Evolutionary conservation across 148 eudicot genomes (phyloP).

Genomic region (Amaranthus palmeri): DNA sequence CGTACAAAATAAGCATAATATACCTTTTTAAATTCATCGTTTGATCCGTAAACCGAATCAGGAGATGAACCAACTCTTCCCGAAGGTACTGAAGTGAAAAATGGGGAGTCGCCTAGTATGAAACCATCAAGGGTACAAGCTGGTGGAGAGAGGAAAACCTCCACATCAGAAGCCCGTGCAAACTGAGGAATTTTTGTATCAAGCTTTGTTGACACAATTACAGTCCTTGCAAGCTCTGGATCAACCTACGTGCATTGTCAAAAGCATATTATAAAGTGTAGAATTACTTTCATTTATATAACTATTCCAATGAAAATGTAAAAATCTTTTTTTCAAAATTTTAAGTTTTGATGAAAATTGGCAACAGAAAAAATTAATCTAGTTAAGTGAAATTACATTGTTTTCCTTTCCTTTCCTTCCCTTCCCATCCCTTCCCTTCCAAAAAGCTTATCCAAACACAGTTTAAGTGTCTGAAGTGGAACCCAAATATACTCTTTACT

Average conservation of each 20-base stretch:
- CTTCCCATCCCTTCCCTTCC: too few species aligned
- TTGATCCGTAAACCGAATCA: constrained; percentile 81
- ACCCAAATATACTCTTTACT: too few species aligned
- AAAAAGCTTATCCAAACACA: too few species aligned
- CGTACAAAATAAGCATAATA: not conserved
- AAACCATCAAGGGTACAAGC: constrained; percentile 73
- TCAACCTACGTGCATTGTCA: constrained; percentile 49
- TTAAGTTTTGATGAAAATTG: too few species aligned
- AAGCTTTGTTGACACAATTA: constrained; percentile 91
- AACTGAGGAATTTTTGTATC: constrained; percentile 97
- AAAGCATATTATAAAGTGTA: not conserved
- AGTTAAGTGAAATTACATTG: too few species aligned
- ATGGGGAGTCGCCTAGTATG: constrained; percentile 90
- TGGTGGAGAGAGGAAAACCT: constrained; percentile 97
- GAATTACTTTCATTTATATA: not conserved
- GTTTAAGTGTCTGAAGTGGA: too few species aligned
- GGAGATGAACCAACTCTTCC: constrained; percentile 93
- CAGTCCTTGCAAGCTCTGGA: constrained; percentile 96
- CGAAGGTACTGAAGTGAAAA: constrained; percentile 98
- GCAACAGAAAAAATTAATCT: too few species aligned
- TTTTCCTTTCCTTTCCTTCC: too few species aligned
- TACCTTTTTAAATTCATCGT: constrained; percentile 96
- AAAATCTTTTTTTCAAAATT: not conserved
- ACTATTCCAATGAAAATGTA: not conserved
- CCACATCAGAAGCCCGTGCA: constrained; percentile 96